These are phyloP conservation scores for Cladophialophora exuberans DNA, from an alignment of 2,329 filamentous ascomycete genomes.

Conservation along the genomic window DNA sequence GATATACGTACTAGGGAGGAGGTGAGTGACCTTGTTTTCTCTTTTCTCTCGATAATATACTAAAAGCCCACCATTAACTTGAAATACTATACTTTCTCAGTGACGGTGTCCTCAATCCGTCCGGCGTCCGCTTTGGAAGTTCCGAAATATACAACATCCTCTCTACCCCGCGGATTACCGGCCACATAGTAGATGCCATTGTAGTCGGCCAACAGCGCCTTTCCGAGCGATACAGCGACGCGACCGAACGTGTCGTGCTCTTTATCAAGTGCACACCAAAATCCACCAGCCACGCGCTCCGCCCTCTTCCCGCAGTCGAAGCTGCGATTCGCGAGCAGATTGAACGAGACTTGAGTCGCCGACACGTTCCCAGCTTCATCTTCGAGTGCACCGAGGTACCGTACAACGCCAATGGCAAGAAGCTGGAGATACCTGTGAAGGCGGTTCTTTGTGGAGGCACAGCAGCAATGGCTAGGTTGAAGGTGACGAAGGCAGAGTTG, in stretches of 20 bases:
- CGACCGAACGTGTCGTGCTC: conserved; percentile 16
- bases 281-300: background rate
- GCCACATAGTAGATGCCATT: conserved; percentile 6
- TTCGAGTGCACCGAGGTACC: conserved; percentile 14
- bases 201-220: conserved; percentile 18
- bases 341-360: conserved; percentile 62
- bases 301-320: conserved; percentile 52
- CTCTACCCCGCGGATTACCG: conserved; percentile 36
- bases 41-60: background rate
- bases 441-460: conserved; percentile 5
- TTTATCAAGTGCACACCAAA: conserved; percentile 15
- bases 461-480: too few species aligned
- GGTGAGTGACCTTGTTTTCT: conserved; percentile 3
- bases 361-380: conserved; percentile 23
- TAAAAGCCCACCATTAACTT: background rate
- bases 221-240: conserved; percentile 4
- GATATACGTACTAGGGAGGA: conserved; percentile 18
- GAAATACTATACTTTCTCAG: conserved; percentile 40
- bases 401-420: conserved; percentile 28
- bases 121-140: conserved; percentile 85
- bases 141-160: conserved; percentile 85
- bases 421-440: conserved; percentile 26
- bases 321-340: conserved; percentile 66
- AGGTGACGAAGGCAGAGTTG: too few species aligned
- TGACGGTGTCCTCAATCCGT: conserved; percentile 63